phyloP scores from a whole-genome alignment of 148 eudicot species.

The Cornus florida region DNA sequence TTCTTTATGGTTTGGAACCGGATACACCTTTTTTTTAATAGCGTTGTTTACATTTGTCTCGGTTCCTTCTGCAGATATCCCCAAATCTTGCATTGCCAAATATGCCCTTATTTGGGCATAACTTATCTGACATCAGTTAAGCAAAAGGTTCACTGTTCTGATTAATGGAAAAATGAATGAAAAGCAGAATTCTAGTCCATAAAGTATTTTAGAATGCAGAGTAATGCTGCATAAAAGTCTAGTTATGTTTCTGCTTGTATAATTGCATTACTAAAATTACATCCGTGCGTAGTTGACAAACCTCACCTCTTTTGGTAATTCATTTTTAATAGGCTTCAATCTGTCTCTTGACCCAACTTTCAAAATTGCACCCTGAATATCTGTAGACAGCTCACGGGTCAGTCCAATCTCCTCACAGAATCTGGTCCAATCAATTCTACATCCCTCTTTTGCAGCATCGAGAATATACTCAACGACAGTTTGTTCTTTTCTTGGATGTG shows the following conservation, averaged over 20 bases:
- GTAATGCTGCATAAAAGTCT: background rate
- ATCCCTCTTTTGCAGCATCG: constrained; percentile 78
- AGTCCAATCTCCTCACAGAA: constrained; percentile 59
- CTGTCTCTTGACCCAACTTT: constrained; percentile 75
- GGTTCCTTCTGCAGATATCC: constrained; percentile 30
- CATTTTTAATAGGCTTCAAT: constrained; percentile 75
- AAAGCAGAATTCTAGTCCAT: background rate
- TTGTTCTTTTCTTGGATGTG: constrained; percentile 74
- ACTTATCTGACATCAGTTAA: constrained; percentile 38
- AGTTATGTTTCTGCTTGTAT: background rate
- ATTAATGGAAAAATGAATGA: background rate
- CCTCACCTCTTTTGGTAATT: constrained; percentile 76
- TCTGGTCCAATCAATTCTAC: constrained; percentile 62
- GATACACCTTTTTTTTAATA: constrained; percentile 24
- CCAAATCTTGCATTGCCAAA: constrained; percentile 57
- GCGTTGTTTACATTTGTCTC: background rate
- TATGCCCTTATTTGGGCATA: constrained; percentile 57
- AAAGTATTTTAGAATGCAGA: background rate
- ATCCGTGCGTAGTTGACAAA: background rate
- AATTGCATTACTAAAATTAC: background rate
- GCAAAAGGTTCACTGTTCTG: background rate
- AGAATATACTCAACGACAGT: constrained; percentile 62
- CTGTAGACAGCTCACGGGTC: constrained; percentile 35
- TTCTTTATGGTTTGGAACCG: constrained; percentile 26
- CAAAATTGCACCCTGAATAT: constrained; percentile 41